Evolutionary conservation across 2,329 filamentous ascomycete genomes (phyloP).

Genomic region (Cercospora janseana): DNA sequence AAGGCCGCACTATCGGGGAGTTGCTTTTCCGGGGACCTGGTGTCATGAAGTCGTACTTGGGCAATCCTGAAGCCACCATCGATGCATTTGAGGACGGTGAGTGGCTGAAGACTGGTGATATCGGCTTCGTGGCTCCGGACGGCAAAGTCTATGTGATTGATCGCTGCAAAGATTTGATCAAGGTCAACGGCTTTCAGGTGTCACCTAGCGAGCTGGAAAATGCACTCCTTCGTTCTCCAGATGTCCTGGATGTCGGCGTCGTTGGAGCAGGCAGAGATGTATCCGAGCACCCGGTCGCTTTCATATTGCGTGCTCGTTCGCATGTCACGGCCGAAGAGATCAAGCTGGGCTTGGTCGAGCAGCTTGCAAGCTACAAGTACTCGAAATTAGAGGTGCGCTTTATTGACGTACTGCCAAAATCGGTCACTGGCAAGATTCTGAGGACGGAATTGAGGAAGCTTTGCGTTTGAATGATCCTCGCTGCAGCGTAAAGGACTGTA

Average conservation of each 20-base stretch:
- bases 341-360: constrained; percentile 32
- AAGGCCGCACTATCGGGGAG: constrained; percentile 51
- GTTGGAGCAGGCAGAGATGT: constrained; percentile 24
- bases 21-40: constrained; percentile 42
- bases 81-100: constrained; percentile 48
- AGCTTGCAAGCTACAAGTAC: constrained; percentile 42
- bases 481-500: too few species aligned
- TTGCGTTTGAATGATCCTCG: neutral
- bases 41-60: constrained; percentile 44
- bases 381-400: constrained; percentile 27
- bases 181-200: constrained; percentile 39
- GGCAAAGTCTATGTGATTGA: constrained; percentile 38
- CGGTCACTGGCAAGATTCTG: constrained; percentile 35
- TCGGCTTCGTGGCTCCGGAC: constrained; percentile 33
- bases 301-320: constrained; percentile 22
- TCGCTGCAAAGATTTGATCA: constrained; percentile 40
- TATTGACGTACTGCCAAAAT: constrained; percentile 36
- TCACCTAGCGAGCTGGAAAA: constrained; percentile 38
- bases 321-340: constrained; percentile 29
- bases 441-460: constrained; percentile 24
- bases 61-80: constrained; percentile 33
- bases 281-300: constrained; percentile 28
- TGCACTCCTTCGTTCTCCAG: constrained; percentile 28
- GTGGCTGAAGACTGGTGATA: constrained; percentile 89
- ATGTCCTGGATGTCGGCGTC: constrained; percentile 34